Percentiles rank a stretch among this genome's conserved stretches.
These are phyloP conservation scores for Cryphonectria nitschkei DNA, from an alignment of 2,329 filamentous ascomycete genomes.

Conservation along the genomic window DNA sequence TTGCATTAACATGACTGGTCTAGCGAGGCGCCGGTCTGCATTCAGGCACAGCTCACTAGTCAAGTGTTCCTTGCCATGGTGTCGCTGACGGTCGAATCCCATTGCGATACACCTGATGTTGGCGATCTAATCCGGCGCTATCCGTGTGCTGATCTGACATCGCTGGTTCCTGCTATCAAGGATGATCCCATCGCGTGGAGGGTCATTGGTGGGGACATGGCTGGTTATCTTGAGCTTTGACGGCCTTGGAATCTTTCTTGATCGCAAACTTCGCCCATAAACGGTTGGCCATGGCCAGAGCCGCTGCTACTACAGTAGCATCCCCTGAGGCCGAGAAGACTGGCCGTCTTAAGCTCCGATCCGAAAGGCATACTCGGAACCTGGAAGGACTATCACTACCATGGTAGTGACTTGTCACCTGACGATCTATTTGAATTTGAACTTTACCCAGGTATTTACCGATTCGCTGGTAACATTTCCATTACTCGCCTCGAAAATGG, in stretches of 20 bases:
- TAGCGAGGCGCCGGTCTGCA: conserved; percentile 2
- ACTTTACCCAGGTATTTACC: neutral
- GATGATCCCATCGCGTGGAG: neutral
- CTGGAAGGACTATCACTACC: neutral
- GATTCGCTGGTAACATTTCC: neutral
- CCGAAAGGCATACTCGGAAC: neutral
- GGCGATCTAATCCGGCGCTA: conserved; percentile 2
- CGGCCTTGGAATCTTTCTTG: neutral
- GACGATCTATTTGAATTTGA: neutral
- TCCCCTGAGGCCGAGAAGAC: neutral
- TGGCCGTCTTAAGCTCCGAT: neutral
- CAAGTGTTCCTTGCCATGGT: neutral
- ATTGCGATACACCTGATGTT: conserved; percentile 1
- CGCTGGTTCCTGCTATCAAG: neutral
- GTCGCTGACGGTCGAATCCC: neutral
- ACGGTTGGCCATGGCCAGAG: neutral
- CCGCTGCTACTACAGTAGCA: too few relatives aligned
- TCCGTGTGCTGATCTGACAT: neutral
- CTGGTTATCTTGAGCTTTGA: neutral
- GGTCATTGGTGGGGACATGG: neutral
- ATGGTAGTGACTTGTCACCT: neutral
- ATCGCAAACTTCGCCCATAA: neutral
- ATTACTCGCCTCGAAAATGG: neutral
- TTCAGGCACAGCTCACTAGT: neutral
- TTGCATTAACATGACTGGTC: neutral